Percentiles rank a stretch among this genome's conserved stretches.
phyloP scores from a whole-genome alignment of 1,139 yeast species.

The Pichia norvegensis region DNA sequence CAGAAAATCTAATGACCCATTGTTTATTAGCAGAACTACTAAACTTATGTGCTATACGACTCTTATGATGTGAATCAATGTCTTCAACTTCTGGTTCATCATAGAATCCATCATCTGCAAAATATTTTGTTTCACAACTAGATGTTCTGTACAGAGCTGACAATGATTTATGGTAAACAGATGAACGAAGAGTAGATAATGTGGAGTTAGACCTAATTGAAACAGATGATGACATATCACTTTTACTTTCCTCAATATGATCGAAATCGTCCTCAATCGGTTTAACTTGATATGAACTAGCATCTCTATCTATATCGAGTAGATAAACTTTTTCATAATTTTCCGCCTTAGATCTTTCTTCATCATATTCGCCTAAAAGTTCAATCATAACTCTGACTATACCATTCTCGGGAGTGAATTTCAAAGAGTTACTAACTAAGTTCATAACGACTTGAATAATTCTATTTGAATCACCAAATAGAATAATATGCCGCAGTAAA shows the following conservation, averaged over 20 bases:
- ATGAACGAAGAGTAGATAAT: conserved; percentile 21
- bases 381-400: conserved; percentile 60
- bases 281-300: conserved; percentile 12
- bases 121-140: conserved; percentile 12
- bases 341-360: conserved; percentile 31
- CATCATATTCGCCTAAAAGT: conserved; percentile 67
- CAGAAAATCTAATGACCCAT: conserved; percentile 68
- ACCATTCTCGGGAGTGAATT: conserved; percentile 86
- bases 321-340: conserved; percentile 34
- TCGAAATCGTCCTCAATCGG: conserved; percentile 5
- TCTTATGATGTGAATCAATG: conserved; percentile 33
- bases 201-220: conserved; percentile 12
- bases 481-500: conserved; percentile 48
- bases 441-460: conserved; percentile 85
- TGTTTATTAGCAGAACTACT: conserved; percentile 30
- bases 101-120: conserved; percentile 15
- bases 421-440: conserved; percentile 75
- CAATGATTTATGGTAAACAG: conserved; percentile 19
- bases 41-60: conserved; percentile 32
- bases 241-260: background rate
- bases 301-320: conserved; percentile 18
- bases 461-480: conserved; percentile 81
- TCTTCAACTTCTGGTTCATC: conserved; percentile 11
- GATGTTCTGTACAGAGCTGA: conserved; percentile 20
- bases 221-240: conserved; percentile 7